These are phyloP conservation scores for Aspergillus pseudotamarii DNA, from an alignment of 2,329 filamentous ascomycete species.

Conservation along the genomic window DNA sequence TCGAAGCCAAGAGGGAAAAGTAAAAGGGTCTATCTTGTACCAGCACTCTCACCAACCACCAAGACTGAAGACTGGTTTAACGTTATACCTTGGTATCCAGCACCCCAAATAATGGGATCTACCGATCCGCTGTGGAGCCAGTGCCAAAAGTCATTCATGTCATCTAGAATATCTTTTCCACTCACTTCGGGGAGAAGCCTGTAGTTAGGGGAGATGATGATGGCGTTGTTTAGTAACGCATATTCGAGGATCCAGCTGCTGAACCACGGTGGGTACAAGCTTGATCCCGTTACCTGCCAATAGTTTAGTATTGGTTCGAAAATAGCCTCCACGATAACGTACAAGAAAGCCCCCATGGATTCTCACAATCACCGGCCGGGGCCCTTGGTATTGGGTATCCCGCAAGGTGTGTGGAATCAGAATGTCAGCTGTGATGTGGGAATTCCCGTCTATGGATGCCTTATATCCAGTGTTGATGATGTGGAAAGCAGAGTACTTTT, in stretches of 20 bases:
- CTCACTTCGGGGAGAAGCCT: conserved; percentile 5
- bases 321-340: background rate
- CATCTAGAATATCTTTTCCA: background rate
- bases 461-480: background rate
- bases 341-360: conserved; percentile 7
- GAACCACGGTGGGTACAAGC: conserved; percentile 8
- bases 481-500: background rate
- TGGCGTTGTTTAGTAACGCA: background rate
- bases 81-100: background rate
- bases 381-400: background rate
- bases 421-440: background rate
- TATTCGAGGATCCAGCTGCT: conserved; percentile 6
- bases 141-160: conserved; percentile 5
- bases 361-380: background rate
- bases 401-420: background rate
- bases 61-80: background rate
- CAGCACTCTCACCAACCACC: conserved; percentile 4
- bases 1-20: background rate
- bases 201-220: conserved; percentile 4
- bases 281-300: conserved; percentile 6
- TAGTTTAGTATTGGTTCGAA: background rate
- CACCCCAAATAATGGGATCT: background rate
- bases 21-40: background rate
- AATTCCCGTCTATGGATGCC: background rate
- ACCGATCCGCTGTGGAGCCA: background rate